Base-by-base conservation (phyloP, 2,329 filamentous ascomycete species). In the Aspergillus nomiae region DNA sequence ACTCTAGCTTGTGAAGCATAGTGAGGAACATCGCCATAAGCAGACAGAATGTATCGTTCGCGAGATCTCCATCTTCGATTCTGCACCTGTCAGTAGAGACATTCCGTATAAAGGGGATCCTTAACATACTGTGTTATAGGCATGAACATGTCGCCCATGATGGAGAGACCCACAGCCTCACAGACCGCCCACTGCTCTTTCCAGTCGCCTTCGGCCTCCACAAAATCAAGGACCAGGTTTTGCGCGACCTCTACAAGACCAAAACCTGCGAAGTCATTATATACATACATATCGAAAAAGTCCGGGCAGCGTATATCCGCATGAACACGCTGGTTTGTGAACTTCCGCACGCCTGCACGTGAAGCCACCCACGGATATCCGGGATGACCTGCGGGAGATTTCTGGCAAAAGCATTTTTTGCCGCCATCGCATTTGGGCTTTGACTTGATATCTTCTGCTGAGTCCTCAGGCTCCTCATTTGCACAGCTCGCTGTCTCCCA, bases 211-310 rank as follows among this genome's bases (percentile, higher is more conserved):
- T 66, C 63, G 4, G 73, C 77, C 58, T 80, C 76, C 3, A 70
- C 66, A 48, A 80, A 81, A 56, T 81, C 76, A 7, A 81, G 67
- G 1, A 83, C 50, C 7, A 76, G 62, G 58, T 83, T 84, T 67
- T 84, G 73, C 5, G 82, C 28, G 0, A 81, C 65, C 70, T 84
- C 81, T 0, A 83, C 48, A 9, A 71, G 58, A 1, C 81, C 82
- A 51, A 81, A 82, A 4, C 62, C 70, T 6, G 58, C 67, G 54
- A 78, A 78, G 63, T 83, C 78, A 58, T 83, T 83, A 68, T 75
- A 82, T 2, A 77, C 77, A 66, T 81, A 72, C 77, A 84, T 79
- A 8, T 21, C 21, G 48, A 83, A 83, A 43, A 63, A 63, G 55
- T 83, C 80, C 2, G 77, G 80, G 19, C 12, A 76, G 56, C 34